phyloP scores from a whole-genome alignment of 805 yeast genomes.

The Scheffersomyces ergatensis region DNA sequence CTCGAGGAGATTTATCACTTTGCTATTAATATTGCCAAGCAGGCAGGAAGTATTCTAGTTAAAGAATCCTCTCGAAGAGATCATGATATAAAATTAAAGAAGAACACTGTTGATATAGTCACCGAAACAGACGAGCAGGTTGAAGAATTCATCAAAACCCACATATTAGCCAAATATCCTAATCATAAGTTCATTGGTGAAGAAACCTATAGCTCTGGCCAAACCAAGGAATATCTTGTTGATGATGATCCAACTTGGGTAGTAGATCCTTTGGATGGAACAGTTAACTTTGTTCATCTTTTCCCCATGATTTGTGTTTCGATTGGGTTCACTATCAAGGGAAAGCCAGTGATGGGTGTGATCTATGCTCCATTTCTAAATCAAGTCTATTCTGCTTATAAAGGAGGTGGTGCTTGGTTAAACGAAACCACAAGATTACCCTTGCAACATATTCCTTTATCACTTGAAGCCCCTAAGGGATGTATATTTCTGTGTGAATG shows the following conservation, averaged over 20 bases:
- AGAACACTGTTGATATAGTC: constrained; percentile 13
- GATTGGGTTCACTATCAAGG: constrained; percentile 11
- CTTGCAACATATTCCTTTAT: constrained; percentile 6
- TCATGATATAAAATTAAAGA: constrained; percentile 6
- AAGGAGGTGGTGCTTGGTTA: constrained; percentile 13
- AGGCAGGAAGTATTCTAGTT: constrained; percentile 10
- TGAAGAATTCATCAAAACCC: constrained; percentile 9
- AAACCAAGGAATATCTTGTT: constrained; percentile 8
- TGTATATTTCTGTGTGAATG: constrained; percentile 14
- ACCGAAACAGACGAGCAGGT: constrained; percentile 11
- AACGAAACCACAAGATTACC: constrained; percentile 7
- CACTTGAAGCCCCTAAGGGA: constrained; percentile 11
- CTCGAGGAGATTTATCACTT: constrained; percentile 9
- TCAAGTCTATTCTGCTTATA: constrained; percentile 11
- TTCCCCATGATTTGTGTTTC: constrained; percentile 14
- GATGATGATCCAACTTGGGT: constrained; percentile 12
- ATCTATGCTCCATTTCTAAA: constrained; percentile 12
- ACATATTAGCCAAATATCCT: constrained; percentile 6
- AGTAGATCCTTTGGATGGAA: constrained; percentile 14
- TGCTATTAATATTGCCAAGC: constrained; percentile 10
- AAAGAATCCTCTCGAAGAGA: constrained; percentile 5
- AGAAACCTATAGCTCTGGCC: constrained; percentile 12
- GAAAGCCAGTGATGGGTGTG: constrained; percentile 11
- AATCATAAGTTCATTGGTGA: constrained; percentile 12
- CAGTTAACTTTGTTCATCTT: constrained; percentile 12